A percentile compares a stretch with the other conserved stretches of the same genome.
Conservation (phyloP, 2,329 filamentous ascomycete genomes). For the Penicillium sumatraense region DNA sequence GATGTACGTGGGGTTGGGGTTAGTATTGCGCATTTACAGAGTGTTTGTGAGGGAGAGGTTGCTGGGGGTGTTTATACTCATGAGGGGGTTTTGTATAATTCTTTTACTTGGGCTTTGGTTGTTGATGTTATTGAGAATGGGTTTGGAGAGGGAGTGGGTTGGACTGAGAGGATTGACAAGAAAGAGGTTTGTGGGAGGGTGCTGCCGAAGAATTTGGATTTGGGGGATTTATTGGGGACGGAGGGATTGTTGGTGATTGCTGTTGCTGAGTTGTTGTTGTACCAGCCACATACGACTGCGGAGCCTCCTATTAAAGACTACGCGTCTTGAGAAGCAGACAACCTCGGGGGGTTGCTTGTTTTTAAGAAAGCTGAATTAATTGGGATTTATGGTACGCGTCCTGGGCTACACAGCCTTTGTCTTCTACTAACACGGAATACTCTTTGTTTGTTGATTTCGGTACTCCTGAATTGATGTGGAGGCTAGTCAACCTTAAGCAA, state of each 20-base stretch:
- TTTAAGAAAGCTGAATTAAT: not conserved
- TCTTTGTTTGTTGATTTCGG: not conserved
- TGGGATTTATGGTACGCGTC: not conserved
- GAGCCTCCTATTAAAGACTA: conserved; percentile 52
- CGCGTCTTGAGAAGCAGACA: conserved; percentile 33
- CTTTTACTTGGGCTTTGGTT: conserved; percentile 46
- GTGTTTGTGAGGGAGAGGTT: conserved; percentile 39
- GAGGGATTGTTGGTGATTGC: conserved; percentile 46
- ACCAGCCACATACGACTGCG: conserved; percentile 35
- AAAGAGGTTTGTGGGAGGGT: conserved; percentile 46
- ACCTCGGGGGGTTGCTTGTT: no score
- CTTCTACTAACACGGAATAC: no score
- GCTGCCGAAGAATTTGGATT: conserved; percentile 23
- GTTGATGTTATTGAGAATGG: conserved; percentile 56
- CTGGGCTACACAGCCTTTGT: no score
- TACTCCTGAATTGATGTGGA: not conserved
- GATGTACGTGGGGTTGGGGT: conserved; percentile 53
- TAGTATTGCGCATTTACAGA: conserved; percentile 56
- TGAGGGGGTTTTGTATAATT: conserved; percentile 56
- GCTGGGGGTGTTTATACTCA: conserved; percentile 56
- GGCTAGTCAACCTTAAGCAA: not conserved
- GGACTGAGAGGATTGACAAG: conserved; percentile 25
- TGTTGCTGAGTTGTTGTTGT: conserved; percentile 38
- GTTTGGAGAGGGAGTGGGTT: conserved; percentile 48
- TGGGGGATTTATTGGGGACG: conserved; percentile 53